Evolutionary conservation across 2,329 filamentous ascomycete genomes (phyloP), one percentile per base, ranked within the genome.

Genomic region (Alternaria rosae): DNA sequence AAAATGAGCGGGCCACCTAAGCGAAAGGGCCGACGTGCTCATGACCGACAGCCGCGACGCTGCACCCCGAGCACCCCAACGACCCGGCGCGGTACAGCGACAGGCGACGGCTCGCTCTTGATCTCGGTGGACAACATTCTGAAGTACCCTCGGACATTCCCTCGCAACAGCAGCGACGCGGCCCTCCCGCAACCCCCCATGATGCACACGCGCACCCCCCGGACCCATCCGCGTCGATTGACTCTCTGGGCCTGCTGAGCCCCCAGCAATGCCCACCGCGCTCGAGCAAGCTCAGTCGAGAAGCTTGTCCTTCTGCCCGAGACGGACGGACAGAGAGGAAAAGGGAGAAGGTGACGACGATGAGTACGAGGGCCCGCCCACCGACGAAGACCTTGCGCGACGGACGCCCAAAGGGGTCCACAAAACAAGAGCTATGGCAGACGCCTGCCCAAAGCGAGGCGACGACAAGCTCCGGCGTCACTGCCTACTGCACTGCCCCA

Each of bases 401-500:
- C 90, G 71, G 88, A 92, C 79, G 76, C 91, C 59, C 86, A 89
- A 77, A 84, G 89, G 68, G 91, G 86, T 81, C 82, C 85, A 55
- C 82, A 82, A 56, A 85, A 93, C 56, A 98, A 97, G 84, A 97
- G 92, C 75, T 97, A 97, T 80, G 95, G 95, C 6, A 95, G 99
- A 81, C 87, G 95, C 51, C 81, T 98, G 63, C 93, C 95, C 45
- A 99, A 99, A 80, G 87, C 91, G 21, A 89, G 94, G 75, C 86
- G 95, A 91, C 92, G 12, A 97, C 71, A 95, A 95, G 80, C 83
- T 99, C 62, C 94, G 30, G 95, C 63, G 88, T 98, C 57, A 99
- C 95, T 59, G 95, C 95, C 11, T 99, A 98, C 79, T 98, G 94
- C 79, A 98, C 93, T 0, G 94, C 95, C n/a, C 1, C 92, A 97